Percentiles rank a stretch among this genome's conserved stretches.
phyloP scores from a whole-genome alignment of 2,329 filamentous ascomycete species.

The Amesomyces nigricolor region DNA sequence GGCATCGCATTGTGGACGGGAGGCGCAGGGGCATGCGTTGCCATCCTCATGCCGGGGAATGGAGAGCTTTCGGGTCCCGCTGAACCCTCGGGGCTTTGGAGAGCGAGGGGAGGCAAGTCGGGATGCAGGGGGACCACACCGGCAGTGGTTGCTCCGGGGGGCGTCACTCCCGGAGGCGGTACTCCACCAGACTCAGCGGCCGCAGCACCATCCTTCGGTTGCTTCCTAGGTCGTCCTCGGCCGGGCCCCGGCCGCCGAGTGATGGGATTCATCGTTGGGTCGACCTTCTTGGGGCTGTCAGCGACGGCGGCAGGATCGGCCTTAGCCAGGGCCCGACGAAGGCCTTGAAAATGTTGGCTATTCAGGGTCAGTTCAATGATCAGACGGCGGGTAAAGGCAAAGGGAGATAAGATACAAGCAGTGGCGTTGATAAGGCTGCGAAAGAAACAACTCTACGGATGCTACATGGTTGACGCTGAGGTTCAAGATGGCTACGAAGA shows the following conservation, averaged over 20 bases:
- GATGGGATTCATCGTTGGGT: conserved; percentile 53
- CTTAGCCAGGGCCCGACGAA: conserved; percentile 52
- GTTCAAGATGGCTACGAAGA: no score
- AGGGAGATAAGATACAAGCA: no score
- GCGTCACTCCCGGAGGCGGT: neutral
- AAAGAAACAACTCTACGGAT: no score
- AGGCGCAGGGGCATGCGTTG: conserved; percentile 3
- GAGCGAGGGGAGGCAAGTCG: neutral
- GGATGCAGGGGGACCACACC: neutral
- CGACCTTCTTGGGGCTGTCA: conserved; percentile 37
- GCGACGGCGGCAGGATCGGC: conserved; percentile 33
- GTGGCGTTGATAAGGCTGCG: neutral
- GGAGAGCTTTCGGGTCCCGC: conserved; percentile 4
- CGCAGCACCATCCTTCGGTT: conserved; percentile 25
- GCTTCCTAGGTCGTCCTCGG: conserved; percentile 49
- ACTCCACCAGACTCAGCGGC: neutral
- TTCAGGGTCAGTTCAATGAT: conserved; percentile 16
- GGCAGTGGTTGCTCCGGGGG: neutral
- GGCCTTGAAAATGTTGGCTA: conserved; percentile 57
- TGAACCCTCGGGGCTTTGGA: neutral
- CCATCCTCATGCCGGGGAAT: neutral
- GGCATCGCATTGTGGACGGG: neutral
- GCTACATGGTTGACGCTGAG: no score
- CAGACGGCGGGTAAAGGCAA: no score
- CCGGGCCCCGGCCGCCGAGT: conserved; percentile 56